Evolutionary conservation across 441 rosid species (phyloP).

Genomic region (Populus tomentosa): DNA sequence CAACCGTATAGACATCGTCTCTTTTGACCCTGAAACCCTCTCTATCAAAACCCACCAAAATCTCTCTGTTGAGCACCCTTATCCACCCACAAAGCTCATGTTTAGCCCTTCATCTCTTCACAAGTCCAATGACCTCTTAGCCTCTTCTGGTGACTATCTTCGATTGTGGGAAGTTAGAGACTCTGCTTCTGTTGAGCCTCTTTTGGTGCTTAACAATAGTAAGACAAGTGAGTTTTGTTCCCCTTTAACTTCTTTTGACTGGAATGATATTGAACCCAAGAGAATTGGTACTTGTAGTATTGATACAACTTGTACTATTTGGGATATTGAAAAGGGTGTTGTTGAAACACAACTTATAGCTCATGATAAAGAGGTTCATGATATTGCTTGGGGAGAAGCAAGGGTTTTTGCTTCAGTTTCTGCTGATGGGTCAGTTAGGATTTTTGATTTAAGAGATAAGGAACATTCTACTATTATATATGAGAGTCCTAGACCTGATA

Average conservation of each 20-base stretch:
- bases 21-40: constrained; percentile 66
- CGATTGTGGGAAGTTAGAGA: constrained; percentile 79
- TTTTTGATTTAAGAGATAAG: constrained; percentile 84
- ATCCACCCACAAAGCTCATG: constrained; percentile 91
- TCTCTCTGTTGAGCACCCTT: constrained; percentile 81
- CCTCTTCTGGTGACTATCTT: constrained; percentile 85
- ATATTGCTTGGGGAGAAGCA: constrained; percentile 95
- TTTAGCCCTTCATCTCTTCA: constrained; percentile 53
- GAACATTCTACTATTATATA: constrained; percentile 92
- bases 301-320: constrained; percentile 88
- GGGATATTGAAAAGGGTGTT: constrained; percentile 76
- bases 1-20: constrained; percentile 79
- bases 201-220: constrained; percentile 73
- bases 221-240: constrained; percentile 88
- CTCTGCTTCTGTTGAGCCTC: constrained; percentile 36
- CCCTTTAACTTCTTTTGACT: constrained; percentile 93
- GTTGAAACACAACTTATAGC: constrained; percentile 95
- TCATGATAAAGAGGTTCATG: constrained; percentile 93
- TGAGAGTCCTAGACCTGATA: constrained; percentile 88
- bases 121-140: constrained; percentile 53
- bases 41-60: constrained; percentile 46
- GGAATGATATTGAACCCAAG: constrained; percentile 92
- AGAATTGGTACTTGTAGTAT: constrained; percentile 87
- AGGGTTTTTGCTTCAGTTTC: constrained; percentile 92
- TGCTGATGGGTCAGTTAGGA: constrained; percentile 89